phyloP scores from a whole-genome alignment of 352 stramenopile genomes.

The Phytophthora lateralis region DNA sequence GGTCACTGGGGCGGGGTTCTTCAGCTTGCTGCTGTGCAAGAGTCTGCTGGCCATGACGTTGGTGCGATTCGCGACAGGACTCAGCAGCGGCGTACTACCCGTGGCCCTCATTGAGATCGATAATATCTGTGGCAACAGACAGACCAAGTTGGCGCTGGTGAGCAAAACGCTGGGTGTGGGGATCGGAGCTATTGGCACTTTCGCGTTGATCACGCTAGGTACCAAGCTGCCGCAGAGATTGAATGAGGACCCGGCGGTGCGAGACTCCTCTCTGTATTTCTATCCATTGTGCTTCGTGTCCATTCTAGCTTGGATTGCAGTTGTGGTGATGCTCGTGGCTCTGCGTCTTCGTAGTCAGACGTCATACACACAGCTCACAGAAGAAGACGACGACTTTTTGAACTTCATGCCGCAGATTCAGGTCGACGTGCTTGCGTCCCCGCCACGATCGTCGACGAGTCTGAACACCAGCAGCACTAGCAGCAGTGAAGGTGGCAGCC shows the following conservation, averaged over 20 bases:
- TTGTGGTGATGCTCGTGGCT: slow-evolving; percentile 68
- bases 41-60: slow-evolving; percentile 78
- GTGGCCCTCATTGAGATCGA: slow-evolving; percentile 84
- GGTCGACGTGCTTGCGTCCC: slow-evolving; percentile 26
- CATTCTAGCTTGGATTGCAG: slow-evolving; percentile 69
- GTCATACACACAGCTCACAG: slow-evolving; percentile 70
- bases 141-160: slow-evolving; percentile 63
- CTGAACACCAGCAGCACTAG: slow-evolving; percentile 42
- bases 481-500: slow-evolving; percentile 36
- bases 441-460: slow-evolving; percentile 33
- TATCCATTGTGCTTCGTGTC: slow-evolving; percentile 83
- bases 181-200: slow-evolving; percentile 55
- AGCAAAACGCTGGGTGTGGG: slow-evolving; percentile 74
- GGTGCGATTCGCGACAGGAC: slow-evolving; percentile 74
- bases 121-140: slow-evolving; percentile 81
- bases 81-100: slow-evolving; percentile 76
- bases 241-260: slow-evolving; percentile 36
- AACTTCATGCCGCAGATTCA: slow-evolving; percentile 54
- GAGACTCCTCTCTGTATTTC: slow-evolving; percentile 69
- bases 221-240: slow-evolving; percentile 46
- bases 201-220: slow-evolving; percentile 53
- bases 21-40: slow-evolving; percentile 79
- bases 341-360: slow-evolving; percentile 64
- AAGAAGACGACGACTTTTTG: slow-evolving; percentile 57
- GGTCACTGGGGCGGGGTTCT: slow-evolving; percentile 67